Evolutionary conservation across 768 basidiomycete genomes (phyloP), one percentile per base, ranked within the genome.

Genomic region (Boletus rubropictus): DNA sequence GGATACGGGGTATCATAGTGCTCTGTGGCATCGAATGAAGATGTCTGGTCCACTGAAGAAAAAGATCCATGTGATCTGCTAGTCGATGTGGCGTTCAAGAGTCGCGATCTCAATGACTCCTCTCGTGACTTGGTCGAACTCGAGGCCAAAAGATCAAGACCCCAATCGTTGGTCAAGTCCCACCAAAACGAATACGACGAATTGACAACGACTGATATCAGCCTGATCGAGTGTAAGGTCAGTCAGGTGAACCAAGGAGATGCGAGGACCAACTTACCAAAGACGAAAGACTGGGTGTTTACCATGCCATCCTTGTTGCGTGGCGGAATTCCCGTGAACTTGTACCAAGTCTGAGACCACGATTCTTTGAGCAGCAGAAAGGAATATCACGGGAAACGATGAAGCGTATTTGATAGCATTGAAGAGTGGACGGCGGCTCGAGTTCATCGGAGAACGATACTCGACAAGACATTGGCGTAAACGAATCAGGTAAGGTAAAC

Each of bases 91-190:
- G 50, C 39, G 37, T 49, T 66, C 20, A 73, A 74, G 55, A 76
- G 74, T 24, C 73, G 59, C n/a, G 70, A 74, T 32, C 28, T 42
- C 3, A 71, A 72, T n/a, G 71, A 69, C 48, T 60, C 66, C 41
- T 38, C 49, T 56, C 54, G 40, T 61, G 63, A 48, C 44, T 51
- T 20, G 56, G 62, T 51, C 46, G 63, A 50, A 31, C 60, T 55
- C 25, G 63, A 52, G 44, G 74, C 75, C 49, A 98, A 70, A 35
- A 97, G 69, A 37, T 82, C 79, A 45, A 99, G 74, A 5, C 96
- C 96, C 94, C 95, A 99, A 63, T 99, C 96, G 64, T 95, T 89
- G 39, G 90, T 92, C 35, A 98, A 78, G 67, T 98, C 96, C 96
- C 96, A 99, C 89, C 92, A 99, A 66, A 95, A 98, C 3, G 93